Conservation (phyloP, 1,284 basidiomycete genomes). For the Apiotrichum gamsii region DNA sequence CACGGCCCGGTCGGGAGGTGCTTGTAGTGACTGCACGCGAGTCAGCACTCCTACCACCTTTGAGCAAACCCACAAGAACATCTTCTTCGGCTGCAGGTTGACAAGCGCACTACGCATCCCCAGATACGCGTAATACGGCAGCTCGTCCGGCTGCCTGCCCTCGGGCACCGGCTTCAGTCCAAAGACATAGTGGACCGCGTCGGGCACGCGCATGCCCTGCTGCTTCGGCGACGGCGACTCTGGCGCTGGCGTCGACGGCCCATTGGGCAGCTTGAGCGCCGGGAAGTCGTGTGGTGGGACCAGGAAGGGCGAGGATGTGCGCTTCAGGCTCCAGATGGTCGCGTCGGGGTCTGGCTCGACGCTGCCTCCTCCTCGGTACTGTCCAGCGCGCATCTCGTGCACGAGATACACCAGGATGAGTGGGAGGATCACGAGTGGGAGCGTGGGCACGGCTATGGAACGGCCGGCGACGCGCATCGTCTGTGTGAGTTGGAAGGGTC, state of each 20-base stretch:
- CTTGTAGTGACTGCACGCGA: conserved; percentile 41
- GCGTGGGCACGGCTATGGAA: too few species aligned
- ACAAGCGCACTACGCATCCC: conserved; percentile 48
- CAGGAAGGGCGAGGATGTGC: conserved; percentile 27
- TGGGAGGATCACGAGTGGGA: too few species aligned
- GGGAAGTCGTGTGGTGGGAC: conserved; percentile 23
- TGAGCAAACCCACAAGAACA: conserved; percentile 47
- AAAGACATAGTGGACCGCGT: conserved; percentile 47
- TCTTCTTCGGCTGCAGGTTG: conserved; percentile 45
- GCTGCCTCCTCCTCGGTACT: too few species aligned
- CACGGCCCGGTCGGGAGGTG: conserved; percentile 45
- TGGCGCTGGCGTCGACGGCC: too few species aligned
- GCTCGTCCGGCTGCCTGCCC: conserved; percentile 31
- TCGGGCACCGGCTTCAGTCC: conserved; percentile 38
- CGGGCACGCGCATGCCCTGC: conserved; percentile 40
- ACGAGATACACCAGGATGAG: too few species aligned
- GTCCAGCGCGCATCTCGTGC: too few species aligned
- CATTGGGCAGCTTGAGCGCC: conserved; percentile 18
- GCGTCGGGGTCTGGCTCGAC: too few species aligned
- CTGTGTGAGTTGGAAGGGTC: too few species aligned
- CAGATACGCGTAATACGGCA: conserved; percentile 49
- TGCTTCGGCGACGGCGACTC: too few species aligned
- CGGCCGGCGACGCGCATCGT: too few species aligned
- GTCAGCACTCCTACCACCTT: background rate
- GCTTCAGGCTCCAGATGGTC: background rate